Evolutionary conservation across 108 stramenopile species (phyloP).

Genomic region (Cyclotella kingstonii): DNA sequence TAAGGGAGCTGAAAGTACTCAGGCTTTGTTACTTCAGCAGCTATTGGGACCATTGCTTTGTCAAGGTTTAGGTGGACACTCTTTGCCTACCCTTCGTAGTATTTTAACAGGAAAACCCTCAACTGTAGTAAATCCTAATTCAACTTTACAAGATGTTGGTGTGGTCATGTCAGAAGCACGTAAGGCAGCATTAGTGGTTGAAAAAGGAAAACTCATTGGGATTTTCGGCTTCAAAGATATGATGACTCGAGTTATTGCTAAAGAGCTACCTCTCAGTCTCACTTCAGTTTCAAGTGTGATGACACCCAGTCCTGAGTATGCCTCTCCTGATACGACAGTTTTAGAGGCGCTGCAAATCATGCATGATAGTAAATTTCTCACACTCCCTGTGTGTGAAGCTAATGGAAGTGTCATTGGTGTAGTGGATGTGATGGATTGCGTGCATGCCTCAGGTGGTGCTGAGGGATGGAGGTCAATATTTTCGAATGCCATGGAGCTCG

Average conservation of each 20-base stretch:
- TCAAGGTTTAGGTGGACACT: conserved; percentile 68
- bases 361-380: conserved; percentile 93
- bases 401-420: conserved; percentile 86
- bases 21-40: conserved; percentile 67
- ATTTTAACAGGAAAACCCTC: conserved; percentile 69
- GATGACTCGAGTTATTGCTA: conserved; percentile 89
- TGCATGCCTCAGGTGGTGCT: conserved; percentile 82
- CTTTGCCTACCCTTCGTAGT: conserved; percentile 68
- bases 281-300: conserved; percentile 80
- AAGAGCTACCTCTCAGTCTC: conserved; percentile 65
- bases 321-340: conserved; percentile 82
- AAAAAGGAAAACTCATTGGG: conserved; percentile 74
- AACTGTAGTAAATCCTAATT: conserved; percentile 62
- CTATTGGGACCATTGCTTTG: conserved; percentile 69
- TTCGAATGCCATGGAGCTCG: conserved; percentile 32
- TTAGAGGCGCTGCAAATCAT: conserved; percentile 90
- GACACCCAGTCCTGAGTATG: conserved; percentile 91
- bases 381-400: conserved; percentile 84
- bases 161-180: conserved; percentile 76
- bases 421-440: conserved; percentile 95
- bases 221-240: conserved; percentile 94
- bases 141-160: conserved; percentile 75
- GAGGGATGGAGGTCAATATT: conserved; percentile 88
- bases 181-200: conserved; percentile 85
- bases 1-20: conserved; percentile 56